Conservation (phyloP, 2,329 filamentous ascomycete genomes). For the Magnaporthiopsis rhizophila region DNA sequence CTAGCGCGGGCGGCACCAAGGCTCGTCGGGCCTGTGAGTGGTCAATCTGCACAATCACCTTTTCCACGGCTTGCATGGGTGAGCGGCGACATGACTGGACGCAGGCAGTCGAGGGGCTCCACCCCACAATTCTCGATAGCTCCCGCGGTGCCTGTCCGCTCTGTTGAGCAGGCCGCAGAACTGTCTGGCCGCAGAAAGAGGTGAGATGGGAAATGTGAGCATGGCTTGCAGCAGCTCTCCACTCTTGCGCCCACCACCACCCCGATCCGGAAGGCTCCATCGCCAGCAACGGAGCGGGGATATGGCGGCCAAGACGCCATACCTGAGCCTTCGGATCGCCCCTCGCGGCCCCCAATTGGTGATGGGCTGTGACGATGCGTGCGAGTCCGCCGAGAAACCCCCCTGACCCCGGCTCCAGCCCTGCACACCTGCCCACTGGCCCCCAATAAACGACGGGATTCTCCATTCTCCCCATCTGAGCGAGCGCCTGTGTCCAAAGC, state of each 20-base stretch:
- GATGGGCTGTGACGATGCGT: background rate
- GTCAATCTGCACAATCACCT: constrained; percentile 8
- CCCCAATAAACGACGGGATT: background rate
- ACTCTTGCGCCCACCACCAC: background rate
- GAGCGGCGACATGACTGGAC: background rate
- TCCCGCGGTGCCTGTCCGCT: background rate
- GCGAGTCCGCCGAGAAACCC: background rate
- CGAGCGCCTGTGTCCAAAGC: background rate
- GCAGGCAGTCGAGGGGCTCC: background rate
- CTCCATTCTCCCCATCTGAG: background rate
- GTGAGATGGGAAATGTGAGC: no score
- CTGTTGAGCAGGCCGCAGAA: no score
- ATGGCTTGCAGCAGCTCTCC: no score
- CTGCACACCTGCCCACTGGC: background rate
- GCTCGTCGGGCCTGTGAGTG: constrained; percentile 11
- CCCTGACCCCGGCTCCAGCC: background rate
- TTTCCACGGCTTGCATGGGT: background rate
- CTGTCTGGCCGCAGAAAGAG: no score
- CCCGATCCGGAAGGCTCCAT: background rate
- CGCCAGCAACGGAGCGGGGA: background rate
- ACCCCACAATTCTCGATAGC: background rate
- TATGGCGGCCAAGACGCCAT: background rate
- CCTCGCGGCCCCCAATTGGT: background rate
- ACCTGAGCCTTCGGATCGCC: background rate
- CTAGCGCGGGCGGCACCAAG: constrained; percentile 11